Evolutionary conservation across 495 filamentous ascomycete genomes (phyloP), one percentile per base, ranked within the genome.

Genomic region (Elasticomyces elasticus): DNA sequence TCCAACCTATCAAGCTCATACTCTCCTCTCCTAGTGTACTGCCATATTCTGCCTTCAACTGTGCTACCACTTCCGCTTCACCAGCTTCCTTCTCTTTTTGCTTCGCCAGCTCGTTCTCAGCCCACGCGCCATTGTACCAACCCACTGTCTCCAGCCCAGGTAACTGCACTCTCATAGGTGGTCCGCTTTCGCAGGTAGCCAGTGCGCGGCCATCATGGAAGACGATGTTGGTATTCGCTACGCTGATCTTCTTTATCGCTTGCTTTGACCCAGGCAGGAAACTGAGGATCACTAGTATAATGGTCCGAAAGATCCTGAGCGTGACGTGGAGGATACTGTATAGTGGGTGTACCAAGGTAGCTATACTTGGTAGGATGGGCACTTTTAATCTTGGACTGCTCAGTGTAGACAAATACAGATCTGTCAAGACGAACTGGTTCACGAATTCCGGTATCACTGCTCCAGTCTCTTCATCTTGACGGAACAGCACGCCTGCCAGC

Each of bases 161-260:
- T 13, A 85, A 65, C 30, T 76, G 64, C 35, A 85, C 66, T 37
- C 80, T 69, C 59, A 86, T 79, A 0, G 82, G 81, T 23, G 81
- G 80, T 2, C 82, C 82, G 51, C 76, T 82, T 62, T 84, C 81
- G 61, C 79, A 84, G 1, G 78, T 82, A 12, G 81, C 81, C 52
- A 86, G 55, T 25, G 80, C 80, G 54, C 80, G 67, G 2, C 80
- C 77, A 66, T 85, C 81, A 61, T 85, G 82, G 58, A 79, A 83
- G 1, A 80, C 9, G 22, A 85, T 65, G 0, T 67, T 69, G 12
- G 81, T 86, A 54, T 86, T 86, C 5, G 79, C 80, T 22, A 80
- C 79, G 58, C 81, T 83, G 25, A 82, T 79, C 60, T 72, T 79
- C 56, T 74, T 81, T 55, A 85, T 76, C 0, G 60, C 64, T 52